Conservation (phyloP, 306 rosid genomes). For the Cotoneaster glaucophyllus region DNA sequence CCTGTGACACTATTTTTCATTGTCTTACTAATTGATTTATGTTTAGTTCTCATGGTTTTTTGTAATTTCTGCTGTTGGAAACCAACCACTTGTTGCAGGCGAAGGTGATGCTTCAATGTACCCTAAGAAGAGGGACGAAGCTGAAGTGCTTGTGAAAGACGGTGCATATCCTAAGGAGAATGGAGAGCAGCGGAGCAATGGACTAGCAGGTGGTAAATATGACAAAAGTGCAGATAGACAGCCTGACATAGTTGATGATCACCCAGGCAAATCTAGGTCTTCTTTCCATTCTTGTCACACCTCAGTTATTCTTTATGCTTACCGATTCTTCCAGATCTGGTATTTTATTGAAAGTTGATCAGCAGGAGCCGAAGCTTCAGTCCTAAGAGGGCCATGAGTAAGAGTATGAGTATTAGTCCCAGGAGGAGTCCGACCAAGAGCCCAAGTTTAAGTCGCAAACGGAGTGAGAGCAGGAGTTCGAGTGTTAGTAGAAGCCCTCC, state of each 20-base stretch:
- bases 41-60: not conserved
- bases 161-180: constrained; percentile 49
- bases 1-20: not conserved
- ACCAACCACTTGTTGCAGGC: constrained; percentile 22
- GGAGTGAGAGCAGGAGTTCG: constrained; percentile 43
- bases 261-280: constrained; percentile 87
- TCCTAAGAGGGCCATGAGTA: constrained; percentile 80
- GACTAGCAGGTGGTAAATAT: constrained; percentile 47
- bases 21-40: not conserved
- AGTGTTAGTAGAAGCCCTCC: constrained; percentile 47
- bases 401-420: constrained; percentile 94
- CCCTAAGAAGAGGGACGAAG: constrained; percentile 39
- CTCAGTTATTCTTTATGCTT: constrained; percentile 67
- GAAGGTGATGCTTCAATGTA: constrained; percentile 27
- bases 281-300: constrained; percentile 55
- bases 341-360: constrained; percentile 68
- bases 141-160: constrained; percentile 29
- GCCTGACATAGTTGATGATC: constrained; percentile 78
- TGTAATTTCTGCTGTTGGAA: constrained; percentile 32
- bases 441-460: constrained; percentile 45
- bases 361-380: constrained; percentile 93
- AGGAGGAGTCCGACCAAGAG: constrained; percentile 55
- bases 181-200: constrained; percentile 65
- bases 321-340: constrained; percentile 49
- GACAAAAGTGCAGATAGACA: constrained; percentile 60